A percentile compares a stretch with the other conserved stretches of the same genome.
These are phyloP conservation scores for Apiotrichum mycotoxinovorans DNA, from an alignment of 1,284 basidiomycete genomes.

Conservation along the genomic window DNA sequence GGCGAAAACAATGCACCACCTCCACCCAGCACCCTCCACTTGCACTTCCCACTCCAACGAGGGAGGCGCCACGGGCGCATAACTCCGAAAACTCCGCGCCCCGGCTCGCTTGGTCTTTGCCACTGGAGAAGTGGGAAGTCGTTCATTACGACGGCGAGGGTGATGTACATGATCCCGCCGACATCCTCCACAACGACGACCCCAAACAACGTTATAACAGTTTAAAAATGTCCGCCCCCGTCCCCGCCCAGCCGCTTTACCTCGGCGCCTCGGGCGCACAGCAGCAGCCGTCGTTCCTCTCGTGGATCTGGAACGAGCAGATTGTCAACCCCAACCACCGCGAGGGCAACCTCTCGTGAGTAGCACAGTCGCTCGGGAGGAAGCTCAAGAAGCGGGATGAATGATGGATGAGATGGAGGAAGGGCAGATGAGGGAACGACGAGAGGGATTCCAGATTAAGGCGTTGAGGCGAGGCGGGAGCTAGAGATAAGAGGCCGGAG, in stretches of 20 bases:
- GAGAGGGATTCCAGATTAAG: no score
- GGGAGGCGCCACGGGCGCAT: neutral
- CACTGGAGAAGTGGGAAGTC: no score
- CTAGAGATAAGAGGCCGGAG: no score
- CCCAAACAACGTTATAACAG: neutral
- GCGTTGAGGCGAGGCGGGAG: no score
- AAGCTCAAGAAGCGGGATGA: neutral
- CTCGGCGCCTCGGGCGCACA: conserved; percentile 26
- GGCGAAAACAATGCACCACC: no score
- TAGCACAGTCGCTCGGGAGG: neutral
- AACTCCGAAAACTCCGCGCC: neutral
- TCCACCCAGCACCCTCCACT: no score
- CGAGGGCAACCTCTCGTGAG: conserved; percentile 24
- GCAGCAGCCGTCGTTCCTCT: conserved; percentile 11
- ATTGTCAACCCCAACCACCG: conserved; percentile 22
- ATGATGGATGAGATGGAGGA: neutral
- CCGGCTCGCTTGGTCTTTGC: no score
- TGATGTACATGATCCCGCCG: neutral
- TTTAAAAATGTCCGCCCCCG: conserved; percentile 27
- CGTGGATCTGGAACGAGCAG: conserved; percentile 24
- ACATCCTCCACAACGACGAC: neutral
- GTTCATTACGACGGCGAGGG: neutral
- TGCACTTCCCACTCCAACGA: neutral
- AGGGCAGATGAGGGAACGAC: no score
- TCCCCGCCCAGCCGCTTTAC: conserved; percentile 27